phyloP scores from a whole-genome alignment of 345 rosid genomes.

The Euclidium syriacum region DNA sequence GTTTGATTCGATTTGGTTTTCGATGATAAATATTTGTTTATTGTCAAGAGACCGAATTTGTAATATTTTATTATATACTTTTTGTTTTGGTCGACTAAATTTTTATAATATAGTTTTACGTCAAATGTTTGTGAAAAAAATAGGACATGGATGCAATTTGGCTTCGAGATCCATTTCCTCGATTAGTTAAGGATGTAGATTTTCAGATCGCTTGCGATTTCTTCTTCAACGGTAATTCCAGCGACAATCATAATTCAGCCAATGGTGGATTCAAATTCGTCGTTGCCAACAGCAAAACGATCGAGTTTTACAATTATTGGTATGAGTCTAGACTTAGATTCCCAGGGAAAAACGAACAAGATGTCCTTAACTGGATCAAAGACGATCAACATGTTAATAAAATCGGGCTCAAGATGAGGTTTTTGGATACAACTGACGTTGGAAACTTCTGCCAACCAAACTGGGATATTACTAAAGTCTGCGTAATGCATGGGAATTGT shows the following conservation, averaged over 20 bases:
- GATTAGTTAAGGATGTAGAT: constrained; percentile 42
- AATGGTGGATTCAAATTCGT: constrained; percentile 66
- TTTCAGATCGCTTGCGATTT: constrained; percentile 86
- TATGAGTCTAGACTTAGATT: constrained; percentile 35
- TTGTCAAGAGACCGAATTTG: no score
- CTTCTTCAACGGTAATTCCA: constrained; percentile 28
- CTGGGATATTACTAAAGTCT: constrained; percentile 42
- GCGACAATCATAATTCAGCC: no score
- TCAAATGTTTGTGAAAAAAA: no score
- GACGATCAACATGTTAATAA: neutral
- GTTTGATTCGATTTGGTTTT: neutral
- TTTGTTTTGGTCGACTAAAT: no score
- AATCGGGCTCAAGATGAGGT: constrained; percentile 42
- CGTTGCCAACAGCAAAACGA: constrained; percentile 39
- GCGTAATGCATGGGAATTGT: constrained; percentile 85
- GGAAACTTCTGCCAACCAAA: constrained; percentile 61
- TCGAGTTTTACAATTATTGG: constrained; percentile 63
- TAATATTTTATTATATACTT: no score
- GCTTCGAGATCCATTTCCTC: constrained; percentile 64
- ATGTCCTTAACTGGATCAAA: constrained; percentile 16
- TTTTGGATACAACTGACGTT: constrained; percentile 45
- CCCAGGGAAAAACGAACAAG: constrained; percentile 39
- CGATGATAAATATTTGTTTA: no score
- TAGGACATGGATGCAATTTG: constrained; percentile 78
- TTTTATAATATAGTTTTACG: no score